Evolutionary conservation across 768 basidiomycete genomes (phyloP).

Genomic region (Tricholoma hemisulphureum): DNA sequence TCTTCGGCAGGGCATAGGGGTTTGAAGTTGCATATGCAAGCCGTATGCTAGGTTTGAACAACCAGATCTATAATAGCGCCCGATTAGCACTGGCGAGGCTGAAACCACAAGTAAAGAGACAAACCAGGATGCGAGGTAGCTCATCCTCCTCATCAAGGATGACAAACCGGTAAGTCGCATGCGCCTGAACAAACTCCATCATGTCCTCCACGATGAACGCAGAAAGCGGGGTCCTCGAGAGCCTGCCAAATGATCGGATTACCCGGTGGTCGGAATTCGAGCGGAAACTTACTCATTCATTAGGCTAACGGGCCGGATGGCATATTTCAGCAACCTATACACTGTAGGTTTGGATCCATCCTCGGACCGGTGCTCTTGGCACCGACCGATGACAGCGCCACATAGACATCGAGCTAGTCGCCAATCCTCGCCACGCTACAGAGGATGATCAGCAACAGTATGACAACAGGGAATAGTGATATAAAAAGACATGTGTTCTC

Average conservation of each 20-base stretch:
- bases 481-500: slow-evolving; percentile 60
- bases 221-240: slow-evolving; percentile 61
- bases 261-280: not conserved
- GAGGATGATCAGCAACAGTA: slow-evolving; percentile 8
- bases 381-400: slow-evolving; percentile 77
- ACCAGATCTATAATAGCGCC: slow-evolving; percentile 65
- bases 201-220: slow-evolving; percentile 92
- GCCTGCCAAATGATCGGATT: slow-evolving; percentile 27
- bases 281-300: slow-evolving; percentile 57
- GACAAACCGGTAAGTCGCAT: slow-evolving; percentile 91
- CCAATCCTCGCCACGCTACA: slow-evolving; percentile 63
- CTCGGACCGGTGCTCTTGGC: slow-evolving; percentile 46
- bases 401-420: slow-evolving; percentile 71
- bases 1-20: slow-evolving; percentile 58
- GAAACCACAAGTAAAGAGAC: slow-evolving; percentile 23
- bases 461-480: slow-evolving; percentile 11
- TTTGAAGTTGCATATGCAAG: slow-evolving; percentile 66
- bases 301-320: slow-evolving; percentile 68
- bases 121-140: slow-evolving; percentile 71
- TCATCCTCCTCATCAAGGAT: slow-evolving; percentile 87
- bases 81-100: not conserved
- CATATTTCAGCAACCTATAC: slow-evolving; percentile 81
- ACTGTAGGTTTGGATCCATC: slow-evolving; percentile 36
- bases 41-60: slow-evolving; percentile 88
- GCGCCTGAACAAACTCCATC: slow-evolving; percentile 87